A percentile compares a stretch with the other conserved stretches of the same genome.
phyloP scores from a whole-genome alignment of 2,329 filamentous ascomycete genomes.

The Colletotrichum cereale region DNA sequence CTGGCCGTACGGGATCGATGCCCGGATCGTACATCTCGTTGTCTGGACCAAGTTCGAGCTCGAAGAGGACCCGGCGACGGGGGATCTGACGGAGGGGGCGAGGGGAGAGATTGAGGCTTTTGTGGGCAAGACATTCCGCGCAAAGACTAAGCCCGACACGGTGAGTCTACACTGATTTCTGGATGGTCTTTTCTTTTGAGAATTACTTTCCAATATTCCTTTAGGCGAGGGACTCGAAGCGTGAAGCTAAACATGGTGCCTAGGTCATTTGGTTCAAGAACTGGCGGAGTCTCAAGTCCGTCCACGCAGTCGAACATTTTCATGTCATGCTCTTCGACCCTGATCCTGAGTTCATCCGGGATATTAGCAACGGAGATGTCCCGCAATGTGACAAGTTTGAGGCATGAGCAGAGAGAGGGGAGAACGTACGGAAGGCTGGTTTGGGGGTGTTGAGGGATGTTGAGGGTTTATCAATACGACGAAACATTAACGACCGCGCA shows the following conservation, averaged over 20 bases:
- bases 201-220: neutral
- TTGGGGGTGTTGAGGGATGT: neutral
- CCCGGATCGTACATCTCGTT: conserved; percentile 83
- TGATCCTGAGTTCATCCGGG: conserved; percentile 74
- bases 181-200: neutral
- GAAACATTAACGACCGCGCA: neutral
- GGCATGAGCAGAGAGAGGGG: neutral
- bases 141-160: conserved; percentile 63
- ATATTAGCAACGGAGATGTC: conserved; percentile 81
- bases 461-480: neutral
- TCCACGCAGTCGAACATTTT: conserved; percentile 91
- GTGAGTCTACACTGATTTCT: conserved; percentile 8
- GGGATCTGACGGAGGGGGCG: conserved; percentile 75
- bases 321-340: conserved; percentile 91
- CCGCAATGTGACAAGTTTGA: conserved; percentile 67
- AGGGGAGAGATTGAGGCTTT: conserved; percentile 77
- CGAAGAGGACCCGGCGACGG: conserved; percentile 73
- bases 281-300: conserved; percentile 85
- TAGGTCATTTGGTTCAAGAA: conserved; percentile 84
- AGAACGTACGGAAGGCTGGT: neutral
- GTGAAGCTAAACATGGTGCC: neutral
- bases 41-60: conserved; percentile 94
- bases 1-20: conserved; percentile 92
- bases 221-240: neutral
- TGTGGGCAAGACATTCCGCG: conserved; percentile 75